A percentile compares a stretch with the other conserved stretches of the same genome.
These are phyloP conservation scores for Rhodamnia rubescens DNA, from an alignment of 345 rosid genomes.

Conservation along the genomic window DNA sequence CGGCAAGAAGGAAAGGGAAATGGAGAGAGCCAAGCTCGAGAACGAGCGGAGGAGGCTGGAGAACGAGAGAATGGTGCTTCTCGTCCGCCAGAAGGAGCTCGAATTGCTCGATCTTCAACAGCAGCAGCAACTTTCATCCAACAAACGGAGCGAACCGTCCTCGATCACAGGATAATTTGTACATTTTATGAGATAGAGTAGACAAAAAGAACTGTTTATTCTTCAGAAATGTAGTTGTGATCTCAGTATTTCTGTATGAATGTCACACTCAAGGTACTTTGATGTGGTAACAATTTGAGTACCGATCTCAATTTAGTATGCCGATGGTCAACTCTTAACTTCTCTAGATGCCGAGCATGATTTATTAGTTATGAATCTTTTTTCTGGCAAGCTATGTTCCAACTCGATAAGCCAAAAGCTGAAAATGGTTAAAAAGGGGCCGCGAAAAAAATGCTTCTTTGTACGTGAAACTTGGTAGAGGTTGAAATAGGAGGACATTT, in stretches of 20 bases:
- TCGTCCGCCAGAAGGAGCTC: slow-evolving; percentile 57
- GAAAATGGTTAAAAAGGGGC: background rate
- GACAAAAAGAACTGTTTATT: background rate
- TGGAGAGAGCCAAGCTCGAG: slow-evolving; percentile 79
- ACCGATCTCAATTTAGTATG: background rate
- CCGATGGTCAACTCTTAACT: background rate
- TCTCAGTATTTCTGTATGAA: background rate
- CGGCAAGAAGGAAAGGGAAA: slow-evolving; percentile 85
- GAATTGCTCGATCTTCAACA: slow-evolving; percentile 42
- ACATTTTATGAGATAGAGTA: background rate
- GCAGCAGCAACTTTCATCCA: slow-evolving; percentile 37
- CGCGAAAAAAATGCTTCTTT: background rate
- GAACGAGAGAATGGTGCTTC: slow-evolving; percentile 63
- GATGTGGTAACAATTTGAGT: too few species aligned
- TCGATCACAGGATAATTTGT: slow-evolving; percentile 31
- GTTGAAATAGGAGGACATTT: background rate
- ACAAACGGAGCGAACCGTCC: slow-evolving; percentile 59
- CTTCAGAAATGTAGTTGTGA: background rate
- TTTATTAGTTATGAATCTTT: background rate
- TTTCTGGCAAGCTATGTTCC: background rate
- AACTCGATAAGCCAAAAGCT: background rate
- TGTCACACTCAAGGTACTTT: background rate
- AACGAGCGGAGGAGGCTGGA: slow-evolving; percentile 60
- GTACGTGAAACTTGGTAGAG: background rate
- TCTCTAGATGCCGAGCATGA: background rate